Conservation (phyloP, 768 basidiomycete species). For the Tricholoma bakamatsutake region DNA sequence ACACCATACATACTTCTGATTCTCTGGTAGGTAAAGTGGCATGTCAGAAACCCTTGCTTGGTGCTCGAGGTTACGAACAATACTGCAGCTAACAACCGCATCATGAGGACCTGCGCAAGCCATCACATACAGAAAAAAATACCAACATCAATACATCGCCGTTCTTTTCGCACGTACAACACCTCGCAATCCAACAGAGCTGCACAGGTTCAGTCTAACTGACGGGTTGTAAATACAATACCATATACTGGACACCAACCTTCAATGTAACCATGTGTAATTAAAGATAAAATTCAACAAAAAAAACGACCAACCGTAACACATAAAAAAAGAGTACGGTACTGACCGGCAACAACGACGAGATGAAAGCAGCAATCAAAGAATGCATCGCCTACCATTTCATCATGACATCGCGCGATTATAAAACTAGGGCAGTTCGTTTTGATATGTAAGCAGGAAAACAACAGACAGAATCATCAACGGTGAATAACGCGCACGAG, state of each 20-base stretch:
- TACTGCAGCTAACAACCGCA: no score
- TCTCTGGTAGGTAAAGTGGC: no score
- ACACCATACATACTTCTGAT: no score
- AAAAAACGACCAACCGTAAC: slow-evolving; percentile 1
- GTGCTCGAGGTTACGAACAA: no score
- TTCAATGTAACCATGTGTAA: background rate
- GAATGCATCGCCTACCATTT: slow-evolving; percentile 1
- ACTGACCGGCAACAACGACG: background rate
- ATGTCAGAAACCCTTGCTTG: no score
- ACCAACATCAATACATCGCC: background rate
- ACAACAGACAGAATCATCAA: background rate
- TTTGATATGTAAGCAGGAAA: slow-evolving; percentile 1
- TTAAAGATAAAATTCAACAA: background rate
- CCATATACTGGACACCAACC: background rate
- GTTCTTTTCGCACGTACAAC: background rate
- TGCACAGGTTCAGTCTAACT: background rate
- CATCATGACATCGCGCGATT: background rate
- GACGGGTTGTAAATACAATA: background rate
- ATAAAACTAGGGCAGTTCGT: background rate
- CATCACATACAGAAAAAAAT: background rate
- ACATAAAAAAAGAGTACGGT: background rate
- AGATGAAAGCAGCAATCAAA: background rate
- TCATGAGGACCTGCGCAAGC: no score
- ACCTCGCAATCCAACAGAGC: background rate
- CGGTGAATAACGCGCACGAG: background rate